A percentile compares a stretch with the other conserved stretches of the same genome.
Evolutionary conservation across 2,329 filamentous ascomycete genomes (phyloP).

Genomic region (Neoscytalidium dimidiatum): DNA sequence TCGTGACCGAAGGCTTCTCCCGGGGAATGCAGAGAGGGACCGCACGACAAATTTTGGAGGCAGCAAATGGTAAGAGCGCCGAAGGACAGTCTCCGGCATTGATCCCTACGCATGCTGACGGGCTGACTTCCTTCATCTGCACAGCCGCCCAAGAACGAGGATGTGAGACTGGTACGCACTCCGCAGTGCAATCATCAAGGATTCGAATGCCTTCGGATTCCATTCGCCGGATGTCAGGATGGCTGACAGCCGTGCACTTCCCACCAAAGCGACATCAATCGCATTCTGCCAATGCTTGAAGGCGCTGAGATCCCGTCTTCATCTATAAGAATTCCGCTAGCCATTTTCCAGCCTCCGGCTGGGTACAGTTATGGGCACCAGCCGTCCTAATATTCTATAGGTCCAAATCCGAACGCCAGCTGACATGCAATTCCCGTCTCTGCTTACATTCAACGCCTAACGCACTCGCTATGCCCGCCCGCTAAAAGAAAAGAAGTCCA

Average conservation of each 20-base stretch:
- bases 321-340: neutral
- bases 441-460: constrained; percentile 13
- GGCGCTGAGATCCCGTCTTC: neutral
- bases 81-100: neutral
- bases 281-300: neutral
- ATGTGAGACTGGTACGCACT: neutral
- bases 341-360: neutral
- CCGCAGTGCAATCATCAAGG: neutral
- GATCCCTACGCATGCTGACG: constrained; percentile 1
- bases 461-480: neutral
- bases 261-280: neutral
- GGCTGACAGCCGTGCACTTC: neutral
- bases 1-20: neutral
- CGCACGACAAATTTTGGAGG: neutral
- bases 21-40: neutral
- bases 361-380: neutral
- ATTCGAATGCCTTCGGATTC: too few relatives aligned
- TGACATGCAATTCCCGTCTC: constrained; percentile 11
- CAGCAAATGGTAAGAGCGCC: neutral
- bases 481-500: neutral
- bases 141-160: neutral
- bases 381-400: constrained; percentile 1
- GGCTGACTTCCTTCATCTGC: constrained; percentile 4
- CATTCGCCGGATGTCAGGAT: neutral
- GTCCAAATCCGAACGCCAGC: constrained; percentile 3